Base-by-base conservation (phyloP, 768 basidiomycete genomes). In the Mycena capillaripes region DNA sequence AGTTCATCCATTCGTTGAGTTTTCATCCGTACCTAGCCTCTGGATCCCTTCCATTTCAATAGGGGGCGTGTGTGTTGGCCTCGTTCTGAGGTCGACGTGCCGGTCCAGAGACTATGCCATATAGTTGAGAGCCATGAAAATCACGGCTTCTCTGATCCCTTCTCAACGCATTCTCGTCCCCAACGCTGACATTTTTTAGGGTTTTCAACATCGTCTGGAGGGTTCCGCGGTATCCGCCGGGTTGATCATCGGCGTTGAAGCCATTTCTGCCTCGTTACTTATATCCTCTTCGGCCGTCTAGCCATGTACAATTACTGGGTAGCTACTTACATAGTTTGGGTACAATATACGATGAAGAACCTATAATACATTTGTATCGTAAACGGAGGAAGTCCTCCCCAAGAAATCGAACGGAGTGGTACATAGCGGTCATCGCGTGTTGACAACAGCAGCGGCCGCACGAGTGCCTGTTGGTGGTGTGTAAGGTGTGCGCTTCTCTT, bases 1-100 rank as follows among this genome's bases (percentile, higher is more conserved):
- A 69, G 68, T 69, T 61, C 68, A 69, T 69, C 68, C 68, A 69
- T 69, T 69, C 68, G 68, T 69, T 69, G 68, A 69, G 60, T 56
- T 36, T 59, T 69, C 68, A 32, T 61, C 30, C n/a, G 36, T 55
- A 42, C 59, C 60, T 56, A 40, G 14, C 10, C 40, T 55, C 50
- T 40, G 16, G 60, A 11, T 30, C 68, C 52, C 60, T 69, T 62
- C 40, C 59, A 56, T 62, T n/a, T 55, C 60, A 60, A 12, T 56
- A 60, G 40, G 42, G 34, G 68, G 68, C 23, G 68, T 56, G 68
- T 21, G 38, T 42, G 68, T 46, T 62, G 68, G 36, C 40, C 68
- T 69, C 68, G 68, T 69, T 69, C 60, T 69, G 68, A 61, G 68
- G 52, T 36, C 52, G 19, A 61, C 11, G 36, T 32, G 68, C 60